A percentile compares a stretch with the other conserved stretches of the same genome.
These are phyloP conservation scores for Colletotrichum sp. DNA, from an alignment of 2,329 filamentous ascomycete genomes.

Conservation along the genomic window DNA sequence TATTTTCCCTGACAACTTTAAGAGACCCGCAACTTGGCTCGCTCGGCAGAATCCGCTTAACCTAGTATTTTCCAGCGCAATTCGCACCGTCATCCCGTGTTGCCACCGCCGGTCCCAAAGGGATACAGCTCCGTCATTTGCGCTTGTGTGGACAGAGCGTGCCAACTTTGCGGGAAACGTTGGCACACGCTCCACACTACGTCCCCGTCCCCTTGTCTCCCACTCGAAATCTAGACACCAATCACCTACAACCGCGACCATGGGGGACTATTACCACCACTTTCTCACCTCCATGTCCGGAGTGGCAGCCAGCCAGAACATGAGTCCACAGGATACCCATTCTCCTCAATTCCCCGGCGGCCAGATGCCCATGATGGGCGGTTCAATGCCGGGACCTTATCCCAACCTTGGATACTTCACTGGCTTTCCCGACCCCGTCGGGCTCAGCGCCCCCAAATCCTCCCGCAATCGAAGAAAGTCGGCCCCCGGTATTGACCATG, in stretches of 20 bases:
- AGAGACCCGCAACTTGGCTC: background rate
- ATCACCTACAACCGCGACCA: constrained; percentile 28
- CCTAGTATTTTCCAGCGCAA: background rate
- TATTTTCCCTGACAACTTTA: background rate
- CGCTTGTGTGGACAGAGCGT: background rate
- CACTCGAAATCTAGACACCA: background rate
- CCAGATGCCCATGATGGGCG: constrained; percentile 30
- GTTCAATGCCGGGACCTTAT: constrained; percentile 47
- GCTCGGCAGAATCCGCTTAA: background rate
- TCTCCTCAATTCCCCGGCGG: constrained; percentile 39
- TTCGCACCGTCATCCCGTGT: background rate
- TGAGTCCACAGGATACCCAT: constrained; percentile 44
- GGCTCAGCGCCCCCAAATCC: constrained; percentile 52
- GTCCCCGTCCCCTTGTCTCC: background rate
- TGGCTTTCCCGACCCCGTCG: constrained; percentile 54
- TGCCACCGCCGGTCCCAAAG: background rate
- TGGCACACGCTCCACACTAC: constrained; percentile 5
- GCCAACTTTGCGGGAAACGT: background rate
- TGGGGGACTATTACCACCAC: constrained; percentile 63
- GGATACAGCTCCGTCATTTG: background rate
- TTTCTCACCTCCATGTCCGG: constrained; percentile 60
- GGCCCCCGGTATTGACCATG: constrained; percentile 64
- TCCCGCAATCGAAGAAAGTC: constrained; percentile 59
- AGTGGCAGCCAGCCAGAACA: constrained; percentile 40
- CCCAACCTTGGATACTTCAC: constrained; percentile 55